Conservation (phyloP, 768 basidiomycete species). For the Daedalea quercina region DNA sequence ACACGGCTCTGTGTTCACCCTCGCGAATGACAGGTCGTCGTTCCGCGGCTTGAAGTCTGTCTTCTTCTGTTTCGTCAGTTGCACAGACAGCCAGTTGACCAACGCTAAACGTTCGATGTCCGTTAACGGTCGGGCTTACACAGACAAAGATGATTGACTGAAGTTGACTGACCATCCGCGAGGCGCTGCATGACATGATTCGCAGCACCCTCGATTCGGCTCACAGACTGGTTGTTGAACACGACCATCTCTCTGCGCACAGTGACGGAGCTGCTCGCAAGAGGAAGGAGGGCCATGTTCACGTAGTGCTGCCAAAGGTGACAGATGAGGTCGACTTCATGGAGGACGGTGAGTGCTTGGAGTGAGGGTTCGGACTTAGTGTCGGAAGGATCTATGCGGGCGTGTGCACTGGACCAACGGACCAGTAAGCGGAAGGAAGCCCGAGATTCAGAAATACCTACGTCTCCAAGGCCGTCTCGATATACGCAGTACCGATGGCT, state of each 20-base stretch:
- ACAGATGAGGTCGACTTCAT: slow-evolving; percentile 77
- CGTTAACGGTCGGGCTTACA: background rate
- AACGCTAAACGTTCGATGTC: slow-evolving; percentile 39
- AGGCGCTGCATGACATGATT: slow-evolving; percentile 77
- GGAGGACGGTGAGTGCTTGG: slow-evolving; percentile 56
- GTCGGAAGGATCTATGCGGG: slow-evolving; percentile 68
- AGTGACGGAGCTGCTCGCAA: slow-evolving; percentile 81
- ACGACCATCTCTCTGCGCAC: slow-evolving; percentile 87
- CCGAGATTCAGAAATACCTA: slow-evolving; percentile 29
- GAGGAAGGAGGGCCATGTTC: slow-evolving; percentile 81
- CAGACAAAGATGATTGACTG: slow-evolving; percentile 19
- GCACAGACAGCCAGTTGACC: slow-evolving; percentile 63
- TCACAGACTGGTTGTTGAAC: slow-evolving; percentile 85
- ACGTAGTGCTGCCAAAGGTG: slow-evolving; percentile 98
- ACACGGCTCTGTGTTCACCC: slow-evolving; percentile 94
- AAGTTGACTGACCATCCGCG: slow-evolving; percentile 65
- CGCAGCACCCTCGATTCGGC: slow-evolving; percentile 75
- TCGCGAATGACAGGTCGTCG: slow-evolving; percentile 90
- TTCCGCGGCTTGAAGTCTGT: slow-evolving; percentile 96
- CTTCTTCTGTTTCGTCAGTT: slow-evolving; percentile 89
- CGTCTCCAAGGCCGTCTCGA: slow-evolving; percentile 93
- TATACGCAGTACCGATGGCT: slow-evolving; percentile 72
- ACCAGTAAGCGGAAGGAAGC: background rate
- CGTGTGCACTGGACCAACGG: slow-evolving; percentile 48
- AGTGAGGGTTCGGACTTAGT: slow-evolving; percentile 76